A percentile compares a stretch with the other conserved stretches of the same genome.
phyloP scores from a whole-genome alignment of 106 monocot species.

The Chionographis japonica region DNA sequence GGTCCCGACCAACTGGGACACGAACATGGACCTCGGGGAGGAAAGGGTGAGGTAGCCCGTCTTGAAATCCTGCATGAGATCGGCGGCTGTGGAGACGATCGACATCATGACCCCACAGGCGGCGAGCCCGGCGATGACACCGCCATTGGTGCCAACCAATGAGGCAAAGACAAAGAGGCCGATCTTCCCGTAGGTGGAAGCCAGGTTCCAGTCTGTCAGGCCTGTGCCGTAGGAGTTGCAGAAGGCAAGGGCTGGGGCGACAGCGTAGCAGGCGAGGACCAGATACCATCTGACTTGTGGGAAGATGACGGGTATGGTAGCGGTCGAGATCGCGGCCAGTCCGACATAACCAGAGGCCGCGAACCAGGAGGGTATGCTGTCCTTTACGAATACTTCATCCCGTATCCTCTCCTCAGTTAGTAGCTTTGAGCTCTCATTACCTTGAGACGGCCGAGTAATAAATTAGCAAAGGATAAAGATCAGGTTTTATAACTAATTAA shows the following conservation, averaged over 20 bases:
- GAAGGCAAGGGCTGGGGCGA: slow-evolving; percentile 81
- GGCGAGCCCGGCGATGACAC: slow-evolving; percentile 82
- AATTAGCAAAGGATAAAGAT: no score
- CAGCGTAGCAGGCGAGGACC: slow-evolving; percentile 47
- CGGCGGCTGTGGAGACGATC: slow-evolving; percentile 80
- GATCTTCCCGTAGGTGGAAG: slow-evolving; percentile 88
- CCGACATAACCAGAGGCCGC: slow-evolving; percentile 66
- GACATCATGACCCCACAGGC: slow-evolving; percentile 96
- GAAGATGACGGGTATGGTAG: slow-evolving; percentile 66
- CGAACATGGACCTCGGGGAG: slow-evolving; percentile 89
- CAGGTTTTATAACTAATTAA: no score
- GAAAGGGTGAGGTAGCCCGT: slow-evolving; percentile 78
- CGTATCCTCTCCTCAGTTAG: slow-evolving; percentile 35
- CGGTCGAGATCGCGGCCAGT: slow-evolving; percentile 69
- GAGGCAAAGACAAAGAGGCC: slow-evolving; percentile 77
- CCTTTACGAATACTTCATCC: slow-evolving; percentile 57
- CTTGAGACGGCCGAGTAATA: slow-evolving; percentile 4
- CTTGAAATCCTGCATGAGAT: slow-evolving; percentile 95
- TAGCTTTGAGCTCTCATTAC: slow-evolving; percentile 28
- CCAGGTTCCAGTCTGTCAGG: slow-evolving; percentile 73
- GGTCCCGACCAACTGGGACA: slow-evolving; percentile 71
- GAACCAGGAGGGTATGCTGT: slow-evolving; percentile 60
- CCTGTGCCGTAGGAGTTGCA: slow-evolving; percentile 91
- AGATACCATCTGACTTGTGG: slow-evolving; percentile 81
- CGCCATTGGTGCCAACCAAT: slow-evolving; percentile 64